Evolutionary conservation across 306 rosid genomes (phyloP).

Genomic region (Morella rubra): DNA sequence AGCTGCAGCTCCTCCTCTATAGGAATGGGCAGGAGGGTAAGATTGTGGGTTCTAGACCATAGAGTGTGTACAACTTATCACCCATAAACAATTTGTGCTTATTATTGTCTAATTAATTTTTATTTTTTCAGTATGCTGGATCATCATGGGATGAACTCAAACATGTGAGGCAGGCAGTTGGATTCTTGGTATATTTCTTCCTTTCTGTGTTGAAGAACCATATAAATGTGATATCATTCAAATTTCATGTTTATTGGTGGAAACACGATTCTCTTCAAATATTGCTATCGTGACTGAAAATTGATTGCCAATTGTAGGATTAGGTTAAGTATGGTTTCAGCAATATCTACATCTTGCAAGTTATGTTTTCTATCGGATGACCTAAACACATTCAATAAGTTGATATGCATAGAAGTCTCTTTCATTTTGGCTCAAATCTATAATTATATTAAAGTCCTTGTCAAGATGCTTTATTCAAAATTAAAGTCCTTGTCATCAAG

Average conservation of each 20-base stretch:
- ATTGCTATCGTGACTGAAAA: not conserved
- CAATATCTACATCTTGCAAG: too few relatives aligned
- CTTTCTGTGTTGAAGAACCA: not conserved
- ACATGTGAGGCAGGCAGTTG: constrained; percentile 82
- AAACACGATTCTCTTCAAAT: not conserved
- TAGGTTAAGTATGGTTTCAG: not conserved
- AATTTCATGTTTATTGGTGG: not conserved
- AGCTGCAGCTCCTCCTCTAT: too few relatives aligned
- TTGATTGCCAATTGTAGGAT: not conserved
- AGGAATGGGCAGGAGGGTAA: not conserved
- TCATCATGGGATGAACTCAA: constrained; percentile 89
- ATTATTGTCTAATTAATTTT: constrained; percentile 16
- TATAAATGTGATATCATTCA: not conserved
- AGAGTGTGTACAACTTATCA: not conserved
- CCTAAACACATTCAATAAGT: not conserved
- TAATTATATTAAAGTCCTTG: too few relatives aligned
- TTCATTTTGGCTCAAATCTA: not conserved
- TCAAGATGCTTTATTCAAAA: not conserved
- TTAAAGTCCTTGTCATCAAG: not conserved
- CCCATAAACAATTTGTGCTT: not conserved
- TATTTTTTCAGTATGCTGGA: constrained; percentile 66
- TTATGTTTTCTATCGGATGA: not conserved
- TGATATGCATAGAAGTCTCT: not conserved
- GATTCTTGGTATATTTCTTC: constrained; percentile 71
- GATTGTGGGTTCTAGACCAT: not conserved